A percentile compares a stretch with the other conserved stretches of the same genome.
Conservation (phyloP, 2,329 filamentous ascomycete species). For the Talaromyces funiculosus region DNA sequence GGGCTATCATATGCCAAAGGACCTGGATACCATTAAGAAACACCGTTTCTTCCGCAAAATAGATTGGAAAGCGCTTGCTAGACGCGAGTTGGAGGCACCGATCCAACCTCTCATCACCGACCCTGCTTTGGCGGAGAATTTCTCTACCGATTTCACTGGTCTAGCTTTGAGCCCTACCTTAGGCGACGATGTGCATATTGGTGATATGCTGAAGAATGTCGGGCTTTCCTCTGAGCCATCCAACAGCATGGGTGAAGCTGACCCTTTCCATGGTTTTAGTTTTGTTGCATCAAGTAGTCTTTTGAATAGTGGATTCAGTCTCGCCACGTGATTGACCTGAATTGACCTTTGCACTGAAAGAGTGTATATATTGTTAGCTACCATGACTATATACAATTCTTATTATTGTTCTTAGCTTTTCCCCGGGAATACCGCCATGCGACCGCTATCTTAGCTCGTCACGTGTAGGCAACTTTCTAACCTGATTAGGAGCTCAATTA, state of each 20-base stretch:
- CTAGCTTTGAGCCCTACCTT: conserved; percentile 71
- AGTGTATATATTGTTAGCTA: background rate
- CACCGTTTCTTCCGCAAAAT: conserved; percentile 97
- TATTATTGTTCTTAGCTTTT: background rate
- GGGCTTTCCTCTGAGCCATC: conserved; percentile 17
- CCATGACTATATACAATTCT: background rate
- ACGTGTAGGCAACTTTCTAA: background rate
- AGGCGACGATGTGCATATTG: conserved; percentile 19
- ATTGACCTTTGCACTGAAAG: background rate
- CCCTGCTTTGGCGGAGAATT: conserved; percentile 94
- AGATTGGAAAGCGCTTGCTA: conserved; percentile 83
- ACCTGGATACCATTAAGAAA: conserved; percentile 76
- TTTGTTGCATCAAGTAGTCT: conserved; percentile 45
- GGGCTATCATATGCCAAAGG: conserved; percentile 81
- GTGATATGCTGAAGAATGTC: conserved; percentile 17
- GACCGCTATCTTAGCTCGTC: background rate
- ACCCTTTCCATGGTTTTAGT: conserved; percentile 46
- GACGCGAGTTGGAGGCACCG: conserved; percentile 75
- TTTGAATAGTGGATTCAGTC: conserved; percentile 35
- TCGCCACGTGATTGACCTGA: conserved; percentile 17
- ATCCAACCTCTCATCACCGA: conserved; percentile 93
- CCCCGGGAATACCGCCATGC: background rate
- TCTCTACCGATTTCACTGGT: conserved; percentile 84
- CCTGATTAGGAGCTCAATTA: background rate
- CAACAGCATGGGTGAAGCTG: conserved; percentile 23